These are phyloP conservation scores for Fusarium musae DNA, from an alignment of 2,329 filamentous ascomycete genomes.

Conservation along the genomic window DNA sequence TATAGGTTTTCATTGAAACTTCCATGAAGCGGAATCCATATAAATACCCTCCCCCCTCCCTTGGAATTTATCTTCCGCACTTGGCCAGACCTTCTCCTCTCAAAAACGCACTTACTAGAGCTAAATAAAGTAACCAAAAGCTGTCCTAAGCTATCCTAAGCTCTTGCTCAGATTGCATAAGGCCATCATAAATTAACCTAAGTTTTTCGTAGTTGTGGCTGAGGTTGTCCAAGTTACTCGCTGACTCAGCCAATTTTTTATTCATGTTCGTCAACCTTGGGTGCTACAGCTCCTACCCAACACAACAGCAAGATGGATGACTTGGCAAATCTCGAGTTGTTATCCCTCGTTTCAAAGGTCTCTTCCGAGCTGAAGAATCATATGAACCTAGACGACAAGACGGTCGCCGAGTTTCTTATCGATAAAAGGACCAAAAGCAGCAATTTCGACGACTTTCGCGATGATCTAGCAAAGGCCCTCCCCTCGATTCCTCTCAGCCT, in stretches of 20 bases:
- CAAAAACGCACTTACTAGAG: not conserved
- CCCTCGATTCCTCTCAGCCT: slow-evolving; percentile 87
- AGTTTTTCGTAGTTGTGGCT: not conserved
- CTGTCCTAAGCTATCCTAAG: not conserved
- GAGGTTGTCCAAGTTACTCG: not conserved
- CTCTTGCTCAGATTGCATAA: not conserved
- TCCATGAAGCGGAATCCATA: fast-evolving
- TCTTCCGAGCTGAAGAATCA: slow-evolving; percentile 95
- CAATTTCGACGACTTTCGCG: slow-evolving; percentile 78
- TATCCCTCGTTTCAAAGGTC: slow-evolving; percentile 94
- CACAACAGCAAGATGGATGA: slow-evolving; percentile 76
- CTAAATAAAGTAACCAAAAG: not conserved
- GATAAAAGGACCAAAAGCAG: slow-evolving; percentile 83
- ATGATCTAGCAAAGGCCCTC: slow-evolving; percentile 67
- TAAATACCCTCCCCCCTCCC: not conserved
- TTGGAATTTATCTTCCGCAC: no score
- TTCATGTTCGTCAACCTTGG: not conserved
- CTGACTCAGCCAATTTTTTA: not conserved
- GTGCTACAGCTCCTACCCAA: not conserved
- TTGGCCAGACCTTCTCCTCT: not conserved
- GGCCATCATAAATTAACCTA: not conserved
- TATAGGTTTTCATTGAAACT: not conserved
- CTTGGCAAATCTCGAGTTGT: slow-evolving; percentile 87
- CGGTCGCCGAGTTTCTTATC: slow-evolving; percentile 95
- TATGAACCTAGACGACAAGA: slow-evolving; percentile 91